Percentiles rank a stretch among this genome's conserved stretches.
These are phyloP conservation scores for Colletotrichum sojae DNA, from an alignment of 2,329 filamentous ascomycete species.

Conservation along the genomic window DNA sequence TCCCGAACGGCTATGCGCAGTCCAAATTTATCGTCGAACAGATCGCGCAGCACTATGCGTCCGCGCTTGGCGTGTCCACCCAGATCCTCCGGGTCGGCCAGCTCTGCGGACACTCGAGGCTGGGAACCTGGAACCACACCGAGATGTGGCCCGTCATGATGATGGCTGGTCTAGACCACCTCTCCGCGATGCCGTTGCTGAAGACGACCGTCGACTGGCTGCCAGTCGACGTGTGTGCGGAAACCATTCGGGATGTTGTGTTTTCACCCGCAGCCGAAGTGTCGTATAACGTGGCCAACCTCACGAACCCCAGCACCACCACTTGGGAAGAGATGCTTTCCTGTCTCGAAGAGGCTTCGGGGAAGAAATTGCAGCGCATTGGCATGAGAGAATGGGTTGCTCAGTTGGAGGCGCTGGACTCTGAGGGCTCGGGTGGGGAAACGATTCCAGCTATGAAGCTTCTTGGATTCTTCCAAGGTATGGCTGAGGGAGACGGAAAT, in stretches of 20 bases:
- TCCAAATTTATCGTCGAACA: slow-evolving; percentile 33
- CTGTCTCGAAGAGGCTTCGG: neutral
- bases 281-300: neutral
- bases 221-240: slow-evolving; percentile 25
- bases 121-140: slow-evolving; percentile 23
- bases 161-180: slow-evolving; percentile 4
- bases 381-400: slow-evolving; percentile 20
- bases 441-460: slow-evolving; percentile 20
- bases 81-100: slow-evolving; percentile 22
- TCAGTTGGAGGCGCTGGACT: neutral
- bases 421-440: neutral
- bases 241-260: neutral
- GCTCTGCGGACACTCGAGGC: slow-evolving; percentile 7
- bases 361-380: neutral
- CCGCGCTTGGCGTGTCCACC: neutral
- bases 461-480: slow-evolving; percentile 24
- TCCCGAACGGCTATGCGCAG: slow-evolving; percentile 28
- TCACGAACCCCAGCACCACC: slow-evolving; percentile 1
- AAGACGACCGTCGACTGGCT: slow-evolving; percentile 29
- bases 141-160: slow-evolving; percentile 38
- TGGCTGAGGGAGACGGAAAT: neutral
- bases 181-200: slow-evolving; percentile 16
- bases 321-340: slow-evolving; percentile 3
- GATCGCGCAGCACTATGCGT: slow-evolving; percentile 14
- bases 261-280: neutral